Percentiles rank a stretch among this genome's conserved stretches.
These are phyloP conservation scores for Pleurotus djamor DNA, from an alignment of 768 basidiomycete genomes.

Conservation along the genomic window DNA sequence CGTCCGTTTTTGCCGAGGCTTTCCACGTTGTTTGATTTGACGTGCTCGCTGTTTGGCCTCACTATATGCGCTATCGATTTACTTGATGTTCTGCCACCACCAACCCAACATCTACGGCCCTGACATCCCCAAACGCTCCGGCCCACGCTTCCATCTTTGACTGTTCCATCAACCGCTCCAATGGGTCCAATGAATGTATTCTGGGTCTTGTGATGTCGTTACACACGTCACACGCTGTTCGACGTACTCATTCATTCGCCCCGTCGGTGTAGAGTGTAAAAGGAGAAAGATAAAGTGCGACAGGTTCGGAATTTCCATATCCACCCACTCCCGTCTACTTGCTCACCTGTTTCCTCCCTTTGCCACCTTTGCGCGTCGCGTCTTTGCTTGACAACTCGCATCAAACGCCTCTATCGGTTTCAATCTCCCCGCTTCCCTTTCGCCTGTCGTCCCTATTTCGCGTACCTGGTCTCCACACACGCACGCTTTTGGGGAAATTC, in stretches of 20 bases:
- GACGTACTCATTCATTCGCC: neutral
- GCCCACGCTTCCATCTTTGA: conserved; percentile 9
- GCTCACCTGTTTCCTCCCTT: conserved; percentile 14
- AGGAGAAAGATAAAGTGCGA: conserved; percentile 88
- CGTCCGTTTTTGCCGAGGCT: conserved; percentile 21
- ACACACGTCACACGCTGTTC: conserved; percentile 23
- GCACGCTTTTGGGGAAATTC: neutral
- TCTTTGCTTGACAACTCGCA: conserved; percentile 2
- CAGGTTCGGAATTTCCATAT: conserved; percentile 44
- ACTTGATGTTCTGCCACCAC: neutral
- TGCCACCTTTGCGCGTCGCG: conserved; percentile 11
- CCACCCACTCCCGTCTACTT: neutral
- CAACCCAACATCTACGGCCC: conserved; percentile 5
- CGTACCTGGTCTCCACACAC: neutral
- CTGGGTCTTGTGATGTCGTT: conserved; percentile 22
- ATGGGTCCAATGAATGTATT: neutral
- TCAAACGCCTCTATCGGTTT: conserved; percentile 3
- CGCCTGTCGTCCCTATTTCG: neutral
- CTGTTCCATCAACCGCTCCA: neutral
- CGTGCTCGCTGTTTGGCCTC: conserved; percentile 14
- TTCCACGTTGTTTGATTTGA: conserved; percentile 19
- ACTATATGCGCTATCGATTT: conserved; percentile 16
- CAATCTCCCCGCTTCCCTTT: neutral
- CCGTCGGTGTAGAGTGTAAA: conserved; percentile 64
- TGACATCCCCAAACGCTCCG: conserved; percentile 3